Conservation (phyloP, 2,329 filamentous ascomycete genomes). For the Cryphonectria naterciae region DNA sequence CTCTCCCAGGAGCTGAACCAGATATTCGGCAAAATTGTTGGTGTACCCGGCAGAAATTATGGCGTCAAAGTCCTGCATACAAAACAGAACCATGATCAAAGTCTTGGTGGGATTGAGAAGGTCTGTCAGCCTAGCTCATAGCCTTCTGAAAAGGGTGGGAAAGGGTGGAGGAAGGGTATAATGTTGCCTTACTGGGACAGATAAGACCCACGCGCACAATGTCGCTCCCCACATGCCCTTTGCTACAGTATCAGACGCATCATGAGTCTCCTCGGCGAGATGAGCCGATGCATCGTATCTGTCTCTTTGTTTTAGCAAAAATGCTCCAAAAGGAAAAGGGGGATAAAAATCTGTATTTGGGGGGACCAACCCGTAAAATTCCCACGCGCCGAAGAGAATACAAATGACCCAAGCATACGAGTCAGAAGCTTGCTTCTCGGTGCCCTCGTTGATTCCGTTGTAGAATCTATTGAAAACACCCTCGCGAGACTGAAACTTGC, state of each 20-base stretch:
- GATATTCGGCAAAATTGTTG: conserved; percentile 46
- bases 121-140: neutral
- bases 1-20: conserved; percentile 42
- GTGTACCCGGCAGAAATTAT: conserved; percentile 41
- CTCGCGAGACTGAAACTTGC: conserved; percentile 40
- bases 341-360: neutral
- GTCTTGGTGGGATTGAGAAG: conserved; percentile 29
- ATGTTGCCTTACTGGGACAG: conserved; percentile 35
- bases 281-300: conserved; percentile 41
- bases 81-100: conserved; percentile 45
- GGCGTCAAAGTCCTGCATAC: conserved; percentile 45
- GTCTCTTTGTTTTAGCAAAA: neutral
- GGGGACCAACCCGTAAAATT: conserved; percentile 37
- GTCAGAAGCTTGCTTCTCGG: conserved; percentile 40
- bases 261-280: conserved; percentile 43
- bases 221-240: conserved; percentile 45
- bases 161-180: neutral
- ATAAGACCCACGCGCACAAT: conserved; percentile 42
- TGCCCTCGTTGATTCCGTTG: conserved; percentile 44
- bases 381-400: conserved; percentile 42
- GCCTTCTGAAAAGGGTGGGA: too few relatives aligned
- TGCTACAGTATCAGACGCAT: conserved; percentile 42
- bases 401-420: conserved; percentile 43
- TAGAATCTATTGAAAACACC: conserved; percentile 42
- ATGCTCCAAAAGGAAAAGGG: neutral